Conservation (phyloP, 2,329 filamentous ascomycete genomes). For the Fusarium sp. region DNA sequence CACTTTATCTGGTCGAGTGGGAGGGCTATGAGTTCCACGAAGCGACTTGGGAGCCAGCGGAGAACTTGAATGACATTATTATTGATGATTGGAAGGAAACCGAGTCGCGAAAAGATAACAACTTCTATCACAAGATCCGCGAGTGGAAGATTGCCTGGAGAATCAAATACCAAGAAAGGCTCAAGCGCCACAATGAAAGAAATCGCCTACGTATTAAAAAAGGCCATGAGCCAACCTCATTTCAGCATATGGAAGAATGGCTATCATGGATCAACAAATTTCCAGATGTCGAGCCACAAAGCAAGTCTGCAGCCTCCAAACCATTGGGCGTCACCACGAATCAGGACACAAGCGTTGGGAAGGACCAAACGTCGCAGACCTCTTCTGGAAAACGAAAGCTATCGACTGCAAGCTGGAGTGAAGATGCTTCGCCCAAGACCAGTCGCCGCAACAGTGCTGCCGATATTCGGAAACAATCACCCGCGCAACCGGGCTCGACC, state of each 20-base stretch:
- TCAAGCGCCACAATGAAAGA: slow-evolving; percentile 54
- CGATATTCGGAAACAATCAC: slow-evolving; percentile 2
- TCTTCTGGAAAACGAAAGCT: slow-evolving; percentile 8
- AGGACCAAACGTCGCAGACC: neutral
- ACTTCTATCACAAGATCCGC: slow-evolving; percentile 53
- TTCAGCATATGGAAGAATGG: slow-evolving; percentile 39
- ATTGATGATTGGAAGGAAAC: slow-evolving; percentile 57
- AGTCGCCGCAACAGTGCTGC: slow-evolving; percentile 16
- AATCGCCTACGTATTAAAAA: slow-evolving; percentile 57
- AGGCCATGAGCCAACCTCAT: slow-evolving; percentile 48
- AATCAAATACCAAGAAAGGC: slow-evolving; percentile 45
- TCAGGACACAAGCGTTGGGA: slow-evolving; percentile 7
- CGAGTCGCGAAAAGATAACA: slow-evolving; percentile 51
- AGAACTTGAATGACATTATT: slow-evolving; percentile 55
- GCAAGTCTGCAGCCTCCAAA: slow-evolving; percentile 5
- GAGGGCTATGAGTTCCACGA: slow-evolving; percentile 49
- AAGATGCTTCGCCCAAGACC: slow-evolving; percentile 4
- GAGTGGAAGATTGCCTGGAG: slow-evolving; percentile 52
- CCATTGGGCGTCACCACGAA: slow-evolving; percentile 7
- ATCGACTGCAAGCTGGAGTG: slow-evolving; percentile 4
- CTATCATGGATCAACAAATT: slow-evolving; percentile 28
- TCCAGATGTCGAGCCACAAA: slow-evolving; percentile 19
- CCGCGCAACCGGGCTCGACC: neutral
- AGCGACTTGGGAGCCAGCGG: slow-evolving; percentile 63
- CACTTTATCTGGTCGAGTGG: slow-evolving; percentile 54